Conservation (phyloP, 805 yeast genomes). For the Metschnikowia santaceciliae region DNA sequence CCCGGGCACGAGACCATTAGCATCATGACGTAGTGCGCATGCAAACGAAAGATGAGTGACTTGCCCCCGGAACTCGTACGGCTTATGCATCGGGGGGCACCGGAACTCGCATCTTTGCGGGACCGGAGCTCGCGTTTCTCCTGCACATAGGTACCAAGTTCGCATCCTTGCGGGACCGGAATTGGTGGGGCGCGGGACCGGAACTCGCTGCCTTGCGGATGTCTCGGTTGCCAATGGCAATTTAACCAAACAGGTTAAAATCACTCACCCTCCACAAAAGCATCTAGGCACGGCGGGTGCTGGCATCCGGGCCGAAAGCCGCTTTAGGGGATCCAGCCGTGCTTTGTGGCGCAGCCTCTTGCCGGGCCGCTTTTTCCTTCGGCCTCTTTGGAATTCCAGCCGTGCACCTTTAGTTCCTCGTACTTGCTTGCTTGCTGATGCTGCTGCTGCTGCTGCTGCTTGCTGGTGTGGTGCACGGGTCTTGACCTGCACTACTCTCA, state of each 20-base stretch:
- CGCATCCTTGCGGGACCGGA: background rate
- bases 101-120: background rate
- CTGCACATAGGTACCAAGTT: background rate
- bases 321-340: background rate
- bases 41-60: slow-evolving; percentile 1
- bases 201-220: slow-evolving; percentile 3
- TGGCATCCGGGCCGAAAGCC: background rate
- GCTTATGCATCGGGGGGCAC: background rate
- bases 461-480: slow-evolving; percentile 8
- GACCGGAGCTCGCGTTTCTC: background rate
- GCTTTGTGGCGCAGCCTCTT: background rate
- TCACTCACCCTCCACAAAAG: background rate
- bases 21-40: slow-evolving; percentile 5
- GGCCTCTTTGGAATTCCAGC: too few species aligned
- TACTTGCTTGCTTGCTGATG: background rate
- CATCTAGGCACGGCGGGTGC: background rate
- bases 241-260: slow-evolving; percentile 4
- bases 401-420: too few species aligned
- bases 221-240: slow-evolving; percentile 2
- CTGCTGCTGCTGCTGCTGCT: too few species aligned
- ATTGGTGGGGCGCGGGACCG: background rate
- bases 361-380: too few species aligned
- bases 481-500: background rate
- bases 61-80: slow-evolving; percentile 4
- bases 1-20: background rate